A percentile compares a stretch with the other conserved stretches of the same genome.
These are phyloP conservation scores for Xylariaceae sp. DNA, from an alignment of 2,329 filamentous ascomycete species.

Conservation along the genomic window DNA sequence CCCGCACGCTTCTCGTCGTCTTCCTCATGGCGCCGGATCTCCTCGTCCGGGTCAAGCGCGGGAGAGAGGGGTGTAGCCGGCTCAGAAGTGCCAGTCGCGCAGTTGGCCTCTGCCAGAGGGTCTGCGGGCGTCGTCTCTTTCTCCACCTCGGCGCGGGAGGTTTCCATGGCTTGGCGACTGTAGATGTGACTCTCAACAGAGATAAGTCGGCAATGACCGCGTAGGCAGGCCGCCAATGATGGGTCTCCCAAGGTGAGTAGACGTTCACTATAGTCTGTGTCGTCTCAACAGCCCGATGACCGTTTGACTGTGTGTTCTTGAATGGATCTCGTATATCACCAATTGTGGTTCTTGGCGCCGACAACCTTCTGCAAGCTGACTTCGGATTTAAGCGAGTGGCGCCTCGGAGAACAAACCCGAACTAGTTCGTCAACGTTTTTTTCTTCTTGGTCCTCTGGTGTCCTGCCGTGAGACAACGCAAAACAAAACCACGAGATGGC, in stretches of 20 bases:
- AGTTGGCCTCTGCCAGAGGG: conserved; percentile 16
- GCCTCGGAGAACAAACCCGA: too few species aligned
- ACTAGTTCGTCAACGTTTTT: too few species aligned
- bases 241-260: too few species aligned
- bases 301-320: too few species aligned
- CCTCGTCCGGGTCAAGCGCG: conserved; percentile 23
- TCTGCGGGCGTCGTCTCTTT: conserved; percentile 24
- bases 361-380: too few species aligned
- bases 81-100: conserved; percentile 14
- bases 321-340: too few species aligned
- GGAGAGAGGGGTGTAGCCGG: conserved; percentile 6
- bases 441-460: background rate
- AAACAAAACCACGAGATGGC: background rate
- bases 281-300: too few species aligned
- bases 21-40: conserved; percentile 23
- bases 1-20: conserved; percentile 21
- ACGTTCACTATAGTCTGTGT: too few species aligned
- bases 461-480: background rate
- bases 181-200: background rate
- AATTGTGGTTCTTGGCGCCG: too few species aligned
- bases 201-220: too few species aligned
- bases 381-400: too few species aligned
- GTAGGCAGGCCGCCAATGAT: too few species aligned
- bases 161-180: conserved; percentile 19
- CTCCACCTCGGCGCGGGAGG: conserved; percentile 6